Percentiles rank a stretch among this genome's conserved stretches.
Conservation (phyloP, 805 yeast species). For the Blastobotrys americana region DNA sequence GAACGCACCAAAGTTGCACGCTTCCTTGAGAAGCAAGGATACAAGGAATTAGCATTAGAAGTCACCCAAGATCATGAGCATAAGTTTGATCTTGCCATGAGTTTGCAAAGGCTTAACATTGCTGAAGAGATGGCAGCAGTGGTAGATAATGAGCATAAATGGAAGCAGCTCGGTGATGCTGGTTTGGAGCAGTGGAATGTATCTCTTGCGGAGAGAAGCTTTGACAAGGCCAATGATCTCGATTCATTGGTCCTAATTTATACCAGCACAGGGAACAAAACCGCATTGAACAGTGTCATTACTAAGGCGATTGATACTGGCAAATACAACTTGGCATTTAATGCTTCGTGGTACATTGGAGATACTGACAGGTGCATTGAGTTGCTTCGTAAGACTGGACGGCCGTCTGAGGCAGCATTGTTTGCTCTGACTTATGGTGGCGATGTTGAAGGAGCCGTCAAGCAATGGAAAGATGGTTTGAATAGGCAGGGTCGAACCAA, state of each 20-base stretch:
- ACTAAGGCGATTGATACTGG: constrained; percentile 62
- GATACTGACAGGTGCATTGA: constrained; percentile 57
- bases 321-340: constrained; percentile 83
- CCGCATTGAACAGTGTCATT: constrained; percentile 57
- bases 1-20: constrained; percentile 75
- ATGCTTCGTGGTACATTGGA: constrained; percentile 82
- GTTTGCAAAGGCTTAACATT: constrained; percentile 59
- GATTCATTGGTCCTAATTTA: constrained; percentile 75
- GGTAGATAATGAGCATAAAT: constrained; percentile 51
- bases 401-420: constrained; percentile 79
- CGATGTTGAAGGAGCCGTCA: constrained; percentile 42
- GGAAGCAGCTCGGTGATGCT: constrained; percentile 88
- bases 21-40: constrained; percentile 90
- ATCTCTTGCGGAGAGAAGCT: constrained; percentile 72
- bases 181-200: constrained; percentile 74
- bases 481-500: constrained; percentile 42
- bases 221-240: constrained; percentile 69
- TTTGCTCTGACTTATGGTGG: constrained; percentile 66
- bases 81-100: constrained; percentile 80
- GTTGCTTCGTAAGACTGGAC: constrained; percentile 57
- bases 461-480: constrained; percentile 62
- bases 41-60: constrained; percentile 70
- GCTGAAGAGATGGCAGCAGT: constrained; percentile 62
- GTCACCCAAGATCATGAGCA: constrained; percentile 85
- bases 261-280: constrained; percentile 68